Conservation (phyloP, 2,329 filamentous ascomycete species). For the Penicillium paneum region DNA sequence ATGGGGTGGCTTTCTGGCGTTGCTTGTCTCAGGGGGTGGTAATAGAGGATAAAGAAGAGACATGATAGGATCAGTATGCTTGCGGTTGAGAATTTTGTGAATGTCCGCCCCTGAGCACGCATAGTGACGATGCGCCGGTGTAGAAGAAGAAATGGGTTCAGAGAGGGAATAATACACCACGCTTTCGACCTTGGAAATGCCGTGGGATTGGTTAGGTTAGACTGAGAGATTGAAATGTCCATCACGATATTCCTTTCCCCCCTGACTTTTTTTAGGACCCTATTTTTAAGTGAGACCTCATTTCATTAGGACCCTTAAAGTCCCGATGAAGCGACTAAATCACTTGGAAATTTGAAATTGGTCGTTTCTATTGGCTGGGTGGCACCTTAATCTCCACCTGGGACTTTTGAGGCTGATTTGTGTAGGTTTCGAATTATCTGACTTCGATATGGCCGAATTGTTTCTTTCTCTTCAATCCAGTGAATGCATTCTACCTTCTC, state of each 20-base stretch:
- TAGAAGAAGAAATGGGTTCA: background rate
- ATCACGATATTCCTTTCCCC: background rate
- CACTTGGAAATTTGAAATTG: background rate
- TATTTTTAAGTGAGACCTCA: slow-evolving; percentile 5
- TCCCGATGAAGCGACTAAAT: background rate
- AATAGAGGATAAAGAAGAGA: slow-evolving; percentile 7
- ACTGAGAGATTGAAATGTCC: background rate
- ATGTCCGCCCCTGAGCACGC: background rate
- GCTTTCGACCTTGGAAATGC: no score
- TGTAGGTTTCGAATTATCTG: background rate
- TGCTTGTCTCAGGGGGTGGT: background rate
- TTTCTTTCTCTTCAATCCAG: no score
- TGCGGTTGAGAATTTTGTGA: background rate
- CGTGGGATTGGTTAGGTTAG: background rate
- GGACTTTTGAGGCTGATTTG: background rate
- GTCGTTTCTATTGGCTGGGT: background rate
- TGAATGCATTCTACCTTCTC: no score
- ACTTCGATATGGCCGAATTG: background rate
- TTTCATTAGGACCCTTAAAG: background rate
- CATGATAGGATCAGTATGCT: slow-evolving; percentile 2
- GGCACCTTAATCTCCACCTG: background rate
- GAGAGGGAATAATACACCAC: background rate
- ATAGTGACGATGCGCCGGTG: background rate
- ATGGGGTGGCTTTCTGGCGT: background rate
- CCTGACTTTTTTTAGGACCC: background rate